phyloP scores from a whole-genome alignment of 2,329 filamentous ascomycete species.

The Fusarium tjaetaba region DNA sequence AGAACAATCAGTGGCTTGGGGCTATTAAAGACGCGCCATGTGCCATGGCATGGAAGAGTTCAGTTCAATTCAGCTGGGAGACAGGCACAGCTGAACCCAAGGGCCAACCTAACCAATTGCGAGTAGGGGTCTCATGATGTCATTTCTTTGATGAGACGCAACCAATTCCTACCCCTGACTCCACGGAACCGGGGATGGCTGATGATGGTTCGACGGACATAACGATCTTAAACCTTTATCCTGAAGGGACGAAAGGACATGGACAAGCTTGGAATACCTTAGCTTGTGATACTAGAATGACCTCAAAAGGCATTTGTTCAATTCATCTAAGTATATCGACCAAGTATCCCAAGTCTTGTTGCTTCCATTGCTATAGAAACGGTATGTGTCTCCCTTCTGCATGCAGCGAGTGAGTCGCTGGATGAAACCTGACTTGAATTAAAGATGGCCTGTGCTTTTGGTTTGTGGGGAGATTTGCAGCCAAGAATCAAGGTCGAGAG shows the following conservation, averaged over 20 bases:
- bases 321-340: too few relatives aligned
- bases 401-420: conserved; percentile 32
- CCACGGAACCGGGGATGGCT: conserved; percentile 11
- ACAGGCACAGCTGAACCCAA: conserved; percentile 24
- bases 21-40: conserved; percentile 22
- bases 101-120: conserved; percentile 5
- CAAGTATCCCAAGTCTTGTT: not conserved
- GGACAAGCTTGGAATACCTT: too few relatives aligned
- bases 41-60: conserved; percentile 13
- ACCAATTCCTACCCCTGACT: conserved; percentile 34
- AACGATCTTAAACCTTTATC: not conserved
- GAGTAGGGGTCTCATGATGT: conserved; percentile 42
- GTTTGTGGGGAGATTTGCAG: conserved; percentile 32
- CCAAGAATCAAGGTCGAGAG: conserved; percentile 13
- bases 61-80: not conserved
- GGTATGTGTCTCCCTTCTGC: conserved; percentile 9
- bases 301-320: too few relatives aligned
- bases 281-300: not conserved
- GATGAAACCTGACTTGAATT: conserved; percentile 6
- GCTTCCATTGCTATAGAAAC: not conserved
- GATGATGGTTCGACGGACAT: not conserved
- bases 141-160: conserved; percentile 25
- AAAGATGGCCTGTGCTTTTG: conserved; percentile 30
- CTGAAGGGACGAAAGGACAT: too few relatives aligned
- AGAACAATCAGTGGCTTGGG: conserved; percentile 5